Evolutionary conservation across 1,284 basidiomycete genomes (phyloP), one percentile per base, ranked within the genome.

Genomic region (Ceratobasidium sp.): DNA sequence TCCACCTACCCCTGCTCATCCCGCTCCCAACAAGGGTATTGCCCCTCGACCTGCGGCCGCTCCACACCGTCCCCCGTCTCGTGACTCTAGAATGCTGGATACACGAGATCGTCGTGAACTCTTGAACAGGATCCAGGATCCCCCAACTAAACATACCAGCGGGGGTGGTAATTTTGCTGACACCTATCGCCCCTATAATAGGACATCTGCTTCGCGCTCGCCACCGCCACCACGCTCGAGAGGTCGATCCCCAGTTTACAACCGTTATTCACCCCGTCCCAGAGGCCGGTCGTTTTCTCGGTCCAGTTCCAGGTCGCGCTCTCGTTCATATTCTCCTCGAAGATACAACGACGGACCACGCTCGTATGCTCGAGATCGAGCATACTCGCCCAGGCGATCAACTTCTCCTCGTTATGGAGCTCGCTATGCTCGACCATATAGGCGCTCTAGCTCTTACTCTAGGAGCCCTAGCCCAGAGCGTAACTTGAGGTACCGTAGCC

Each of bases 31-130:
- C 36, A 59, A 59, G 39, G 21, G 4, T 36, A n/a, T 18, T 3
- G 34, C 34, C 2, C 55, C 55, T 28, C 39, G 32, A 16, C n/a
- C 39, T 18, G 26, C 39, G 23, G 57, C 28, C 55, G 36, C 55
- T 16, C 55, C 55, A 21, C 8, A 12, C 18, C 32, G 30, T 43
- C 57, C 36, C 5, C 57, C 39, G 28, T 59, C 39, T 34, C 57
- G 36, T 28, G 39, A 59, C 23, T 46, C 59, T 5, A n/a, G 43
- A 30, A 61, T 21, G 59, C 43, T 61, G 21, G 43, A 61, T 28
- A 18, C 28, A 26, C 39, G 26, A 23, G 59, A 61, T 18, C 59
- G 41, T 30, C 59, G 59, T 32, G 59, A 61, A 18, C 43, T 61
- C 39, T 30, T 43, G 41, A 46, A n/a, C 3, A 41, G 59, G 28